phyloP scores from a whole-genome alignment of 2,329 filamentous ascomycete genomes.

The Epichloe aotearoae region DNA sequence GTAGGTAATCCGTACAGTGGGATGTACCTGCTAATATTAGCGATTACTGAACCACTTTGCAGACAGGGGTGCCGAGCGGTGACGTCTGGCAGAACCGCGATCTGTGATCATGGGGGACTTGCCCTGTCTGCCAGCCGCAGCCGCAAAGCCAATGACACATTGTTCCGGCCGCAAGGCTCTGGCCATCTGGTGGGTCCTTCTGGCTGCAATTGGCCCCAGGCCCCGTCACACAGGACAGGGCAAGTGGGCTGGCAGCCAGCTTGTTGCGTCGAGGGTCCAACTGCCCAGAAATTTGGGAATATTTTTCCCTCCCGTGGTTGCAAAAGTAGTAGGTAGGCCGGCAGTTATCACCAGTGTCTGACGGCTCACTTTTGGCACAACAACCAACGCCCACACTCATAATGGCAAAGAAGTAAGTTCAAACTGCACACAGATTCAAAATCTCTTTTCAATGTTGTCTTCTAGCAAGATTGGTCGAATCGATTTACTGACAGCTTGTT shows the following conservation, averaged over 20 bases:
- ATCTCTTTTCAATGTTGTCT: not conserved
- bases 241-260: not conserved
- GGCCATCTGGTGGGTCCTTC: not conserved
- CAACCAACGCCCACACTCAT: not conserved
- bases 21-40: not conserved
- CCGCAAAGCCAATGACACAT: constrained; percentile 19
- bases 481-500: constrained; percentile 14
- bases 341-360: not conserved
- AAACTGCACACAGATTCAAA: not conserved
- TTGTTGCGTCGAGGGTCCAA: not conserved
- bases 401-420: constrained; percentile 14
- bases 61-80: constrained; percentile 15
- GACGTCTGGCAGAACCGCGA: constrained; percentile 15
- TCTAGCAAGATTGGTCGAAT: constrained; percentile 7
- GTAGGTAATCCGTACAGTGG: not conserved
- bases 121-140: constrained; percentile 11
- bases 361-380: not conserved
- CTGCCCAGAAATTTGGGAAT: not conserved
- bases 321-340: not conserved
- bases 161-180: constrained; percentile 14
- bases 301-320: constrained; percentile 1
- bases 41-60: too few species aligned
- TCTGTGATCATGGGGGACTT: constrained; percentile 10
- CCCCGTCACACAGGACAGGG: too few species aligned
- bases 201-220: constrained; percentile 1